Conservation (phyloP, 176 grass and related monocot genomes). For the Avena sativa region DNA sequence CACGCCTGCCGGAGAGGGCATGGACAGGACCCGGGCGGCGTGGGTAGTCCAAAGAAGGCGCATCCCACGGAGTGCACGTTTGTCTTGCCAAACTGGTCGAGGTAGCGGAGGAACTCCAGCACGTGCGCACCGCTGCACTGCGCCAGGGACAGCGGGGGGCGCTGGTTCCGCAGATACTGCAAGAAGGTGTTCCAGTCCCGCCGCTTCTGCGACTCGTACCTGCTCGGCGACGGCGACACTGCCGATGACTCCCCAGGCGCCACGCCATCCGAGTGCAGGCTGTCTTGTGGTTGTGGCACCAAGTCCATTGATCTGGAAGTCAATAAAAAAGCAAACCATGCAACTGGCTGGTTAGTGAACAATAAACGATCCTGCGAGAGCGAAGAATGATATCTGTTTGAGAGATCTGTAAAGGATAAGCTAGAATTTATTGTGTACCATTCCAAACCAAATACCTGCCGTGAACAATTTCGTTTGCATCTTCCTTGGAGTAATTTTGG, state of each 20-base stretch:
- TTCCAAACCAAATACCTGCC: no score
- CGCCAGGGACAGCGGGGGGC: constrained; percentile 53
- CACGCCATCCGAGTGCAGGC: no score
- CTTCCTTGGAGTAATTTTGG: neutral
- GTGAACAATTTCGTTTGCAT: no score
- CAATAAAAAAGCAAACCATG: no score
- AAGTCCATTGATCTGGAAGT: no score
- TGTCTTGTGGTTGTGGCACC: no score
- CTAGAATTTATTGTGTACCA: no score
- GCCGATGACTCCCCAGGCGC: no score
- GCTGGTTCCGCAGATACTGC: constrained; percentile 80
- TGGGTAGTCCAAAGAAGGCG: constrained; percentile 73
- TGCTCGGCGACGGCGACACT: constrained; percentile 61
- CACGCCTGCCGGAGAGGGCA: constrained; percentile 87
- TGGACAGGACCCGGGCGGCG: constrained; percentile 64
- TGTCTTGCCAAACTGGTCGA: constrained; percentile 89
- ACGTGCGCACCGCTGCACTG: constrained; percentile 85
- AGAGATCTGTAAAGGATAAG: no score
- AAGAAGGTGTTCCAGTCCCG: constrained; percentile 93
- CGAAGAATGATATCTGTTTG: no score
- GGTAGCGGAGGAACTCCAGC: constrained; percentile 84
- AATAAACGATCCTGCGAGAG: no score
- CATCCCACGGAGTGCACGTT: constrained; percentile 68
- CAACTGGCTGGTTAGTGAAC: no score
- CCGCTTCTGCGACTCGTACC: constrained; percentile 84